These are phyloP conservation scores for Pyrus communis DNA, from an alignment of 306 rosid genomes.

Conservation along the genomic window DNA sequence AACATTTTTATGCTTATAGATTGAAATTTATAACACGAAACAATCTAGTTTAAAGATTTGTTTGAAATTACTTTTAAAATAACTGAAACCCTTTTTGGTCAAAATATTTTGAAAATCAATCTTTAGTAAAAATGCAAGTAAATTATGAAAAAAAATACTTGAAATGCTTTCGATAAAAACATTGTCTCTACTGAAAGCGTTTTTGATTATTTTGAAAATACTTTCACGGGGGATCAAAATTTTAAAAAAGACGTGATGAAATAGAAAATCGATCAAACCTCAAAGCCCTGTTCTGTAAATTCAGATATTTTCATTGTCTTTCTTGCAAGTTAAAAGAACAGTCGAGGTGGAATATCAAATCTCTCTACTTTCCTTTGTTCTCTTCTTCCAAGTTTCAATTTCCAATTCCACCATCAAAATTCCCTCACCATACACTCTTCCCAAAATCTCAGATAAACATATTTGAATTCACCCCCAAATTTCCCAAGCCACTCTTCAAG, in stretches of 20 bases:
- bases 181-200: neutral
- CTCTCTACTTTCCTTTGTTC: neutral
- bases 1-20: neutral
- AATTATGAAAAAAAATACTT: too few relatives aligned
- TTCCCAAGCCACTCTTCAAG: neutral
- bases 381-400: neutral
- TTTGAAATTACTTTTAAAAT: too few relatives aligned
- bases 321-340: neutral
- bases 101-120: too few relatives aligned
- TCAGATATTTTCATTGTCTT: neutral
- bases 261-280: neutral
- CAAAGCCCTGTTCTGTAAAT: neutral
- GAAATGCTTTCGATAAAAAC: rapidly evolving
- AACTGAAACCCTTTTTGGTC: rapidly evolving
- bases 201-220: too few relatives aligned
- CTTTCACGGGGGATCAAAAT: too few relatives aligned
- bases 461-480: slow-evolving; percentile 1
- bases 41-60: rapidly evolving
- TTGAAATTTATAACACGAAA: neutral
- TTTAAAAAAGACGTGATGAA: too few relatives aligned
- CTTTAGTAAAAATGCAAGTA: rapidly evolving
- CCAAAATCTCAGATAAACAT: slow-evolving; percentile 21
- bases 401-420: slow-evolving; percentile 12
- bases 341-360: neutral
- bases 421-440: slow-evolving; percentile 15